Base-by-base conservation (phyloP, 2,329 filamentous ascomycete genomes). In the Didymella glomerata region DNA sequence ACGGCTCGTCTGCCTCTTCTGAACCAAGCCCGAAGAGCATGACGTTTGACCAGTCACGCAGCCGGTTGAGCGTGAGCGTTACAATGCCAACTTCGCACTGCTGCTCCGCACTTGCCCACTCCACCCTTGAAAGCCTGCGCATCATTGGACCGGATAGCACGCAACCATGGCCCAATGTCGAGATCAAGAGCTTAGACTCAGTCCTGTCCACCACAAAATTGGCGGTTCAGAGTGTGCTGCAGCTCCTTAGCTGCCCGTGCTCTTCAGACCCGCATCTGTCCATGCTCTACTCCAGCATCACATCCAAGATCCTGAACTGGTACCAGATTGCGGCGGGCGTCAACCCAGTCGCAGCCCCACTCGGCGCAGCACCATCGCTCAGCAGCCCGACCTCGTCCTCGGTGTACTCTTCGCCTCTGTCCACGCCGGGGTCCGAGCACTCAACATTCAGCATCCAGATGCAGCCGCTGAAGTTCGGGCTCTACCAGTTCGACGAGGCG, bases 201-300 rank as follows among this genome's bases (percentile, higher is more conserved):
- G 65, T 73, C 7, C 70, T 75, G 16, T 67, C 65, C 30, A 68
- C 66, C 41, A 70, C 67, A 16, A 72, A 68, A 44, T 57, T 66
- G 3, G 72, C 71, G 8, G 65, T 71, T 13, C 54, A 68, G 41
- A 72, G 67, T 38, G 64, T 76, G n/a, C 57, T 67, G 11, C 63
- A 73, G 42, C 66, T 75, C 7, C 67, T 76, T 45, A 49, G 54
- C 20, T 76, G 73, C 57, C 62, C 69, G 14, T 76, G 73, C 62
- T 70, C 72, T 1, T 69, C 68, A 14, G 67, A 74, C 45, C 70
- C 73, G 4, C 73, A 76, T 47, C 68, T 74, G 25, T 72, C 71
- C 8, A 75, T 75, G 71, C 67, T 76, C 3, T 76, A 75, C 64
- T 69, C 69, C 4, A 74, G 71, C 62, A 76, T 76, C 53, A 67